A percentile compares a stretch with the other conserved stretches of the same genome.
Evolutionary conservation across 2,329 filamentous ascomycete species (phyloP).

Genomic region (Capronia coronata): DNA sequence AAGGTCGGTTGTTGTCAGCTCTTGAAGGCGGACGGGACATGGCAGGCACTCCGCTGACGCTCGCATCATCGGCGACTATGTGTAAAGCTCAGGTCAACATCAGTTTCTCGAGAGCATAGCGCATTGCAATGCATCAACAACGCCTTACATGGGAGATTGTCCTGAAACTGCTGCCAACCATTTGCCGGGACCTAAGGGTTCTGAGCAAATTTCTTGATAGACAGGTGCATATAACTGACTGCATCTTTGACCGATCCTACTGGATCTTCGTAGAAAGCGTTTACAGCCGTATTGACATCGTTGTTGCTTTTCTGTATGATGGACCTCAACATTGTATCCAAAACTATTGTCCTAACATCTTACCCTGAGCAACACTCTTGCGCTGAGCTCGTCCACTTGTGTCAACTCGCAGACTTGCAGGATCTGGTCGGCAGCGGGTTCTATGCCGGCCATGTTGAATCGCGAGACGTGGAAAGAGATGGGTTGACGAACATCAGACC

Average conservation of each 20-base stretch:
- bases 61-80: conserved; percentile 35
- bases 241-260: conserved; percentile 15
- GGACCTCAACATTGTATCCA: conserved; percentile 3
- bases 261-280: conserved; percentile 45
- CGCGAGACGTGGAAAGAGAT: not conserved
- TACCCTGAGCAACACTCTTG: conserved; percentile 18
- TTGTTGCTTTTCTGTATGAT: conserved; percentile 39
- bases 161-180: conserved; percentile 25
- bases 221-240: conserved; percentile 3
- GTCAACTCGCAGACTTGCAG: conserved; percentile 16
- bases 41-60: conserved; percentile 34
- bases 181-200: conserved; percentile 11
- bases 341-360: not conserved
- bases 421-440: conserved; percentile 16
- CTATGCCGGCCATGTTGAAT: conserved; percentile 14
- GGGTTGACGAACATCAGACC: not conserved
- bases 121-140: not conserved
- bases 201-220: not conserved
- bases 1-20: conserved; percentile 33
- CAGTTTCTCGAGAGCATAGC: not conserved
- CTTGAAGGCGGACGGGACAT: conserved; percentile 45
- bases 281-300: conserved; percentile 42
- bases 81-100: conserved; percentile 29
- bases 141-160: conserved; percentile 26
- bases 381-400: conserved; percentile 13